Conservation (phyloP, 2,329 filamentous ascomycete species). For the Lecanicillium sp. region DNA sequence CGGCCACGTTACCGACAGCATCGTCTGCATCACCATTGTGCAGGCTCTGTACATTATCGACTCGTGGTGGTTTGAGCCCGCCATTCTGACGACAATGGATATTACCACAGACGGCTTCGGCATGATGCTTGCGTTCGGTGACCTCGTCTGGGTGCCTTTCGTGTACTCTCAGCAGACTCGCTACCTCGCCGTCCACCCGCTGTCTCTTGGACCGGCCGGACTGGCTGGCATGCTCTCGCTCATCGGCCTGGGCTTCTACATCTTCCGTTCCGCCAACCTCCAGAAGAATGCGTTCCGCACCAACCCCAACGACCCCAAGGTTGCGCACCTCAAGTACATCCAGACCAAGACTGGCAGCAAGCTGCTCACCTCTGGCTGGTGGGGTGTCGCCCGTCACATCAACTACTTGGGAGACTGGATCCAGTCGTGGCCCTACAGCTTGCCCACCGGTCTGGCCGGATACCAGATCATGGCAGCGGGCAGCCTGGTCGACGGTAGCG, state of each 20-base stretch:
- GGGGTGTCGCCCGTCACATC: conserved; percentile 86
- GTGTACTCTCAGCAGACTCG: conserved; percentile 77
- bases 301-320: conserved; percentile 70
- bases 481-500: conserved; percentile 38
- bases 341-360: conserved; percentile 76
- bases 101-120: conserved; percentile 90
- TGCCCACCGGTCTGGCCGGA: conserved; percentile 79
- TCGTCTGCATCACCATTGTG: conserved; percentile 67
- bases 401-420: conserved; percentile 96
- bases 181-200: conserved; percentile 76
- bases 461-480: conserved; percentile 61
- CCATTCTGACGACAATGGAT: conserved; percentile 89
- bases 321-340: conserved; percentile 78
- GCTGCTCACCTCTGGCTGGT: conserved; percentile 83
- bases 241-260: conserved; percentile 69
- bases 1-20: conserved; percentile 78
- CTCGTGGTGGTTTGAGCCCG: conserved; percentile 77
- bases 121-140: conserved; percentile 89
- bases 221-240: conserved; percentile 58
- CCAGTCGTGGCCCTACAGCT: conserved; percentile 82
- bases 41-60: conserved; percentile 82
- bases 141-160: conserved; percentile 89
- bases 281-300: conserved; percentile 94
- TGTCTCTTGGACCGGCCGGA: conserved; percentile 65
- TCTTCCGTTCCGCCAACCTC: conserved; percentile 90